Conservation (phyloP, 495 filamentous ascomycete genomes). For the Glutinoglossum americanum region DNA sequence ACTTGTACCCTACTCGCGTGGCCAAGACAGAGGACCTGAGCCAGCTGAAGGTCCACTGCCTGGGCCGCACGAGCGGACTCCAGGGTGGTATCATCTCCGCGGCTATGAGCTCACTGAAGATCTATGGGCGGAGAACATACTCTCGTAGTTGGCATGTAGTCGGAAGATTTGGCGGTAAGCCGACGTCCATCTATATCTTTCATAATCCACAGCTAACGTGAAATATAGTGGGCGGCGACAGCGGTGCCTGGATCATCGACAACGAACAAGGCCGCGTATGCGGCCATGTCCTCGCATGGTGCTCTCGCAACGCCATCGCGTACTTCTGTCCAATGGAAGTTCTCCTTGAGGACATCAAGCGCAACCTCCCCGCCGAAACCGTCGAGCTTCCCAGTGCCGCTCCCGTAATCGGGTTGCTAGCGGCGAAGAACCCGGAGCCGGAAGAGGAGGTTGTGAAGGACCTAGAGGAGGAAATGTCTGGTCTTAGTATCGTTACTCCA, state of each 20-base stretch:
- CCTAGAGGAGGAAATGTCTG: neutral
- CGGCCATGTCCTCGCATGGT: conserved; percentile 81
- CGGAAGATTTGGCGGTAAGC: conserved; percentile 44
- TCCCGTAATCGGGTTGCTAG: neutral
- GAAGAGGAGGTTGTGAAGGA: neutral
- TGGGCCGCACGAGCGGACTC: conserved; percentile 75
- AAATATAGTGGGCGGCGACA: conserved; percentile 58
- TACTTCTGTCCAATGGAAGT: conserved; percentile 94
- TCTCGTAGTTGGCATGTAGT: conserved; percentile 63
- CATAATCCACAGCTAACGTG: neutral
- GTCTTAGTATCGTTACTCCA: neutral
- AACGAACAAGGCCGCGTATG: conserved; percentile 58
- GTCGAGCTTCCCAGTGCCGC: conserved; percentile 29
- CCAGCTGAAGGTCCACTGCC: conserved; percentile 61
- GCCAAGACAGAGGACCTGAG: conserved; percentile 28
- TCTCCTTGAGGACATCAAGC: conserved; percentile 61
- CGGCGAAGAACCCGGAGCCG: neutral
- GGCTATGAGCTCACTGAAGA: conserved; percentile 58
- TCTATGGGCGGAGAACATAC: conserved; percentile 60
- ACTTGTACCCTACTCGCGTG: conserved; percentile 17
- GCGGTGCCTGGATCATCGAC: conserved; percentile 83
- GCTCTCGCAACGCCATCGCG: conserved; percentile 45
- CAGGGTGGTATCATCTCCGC: conserved; percentile 54
- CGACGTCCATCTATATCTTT: neutral
- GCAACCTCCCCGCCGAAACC: conserved; percentile 37